Conservation (phyloP, 2,329 filamentous ascomycete genomes). For the Chalara sp. region DNA sequence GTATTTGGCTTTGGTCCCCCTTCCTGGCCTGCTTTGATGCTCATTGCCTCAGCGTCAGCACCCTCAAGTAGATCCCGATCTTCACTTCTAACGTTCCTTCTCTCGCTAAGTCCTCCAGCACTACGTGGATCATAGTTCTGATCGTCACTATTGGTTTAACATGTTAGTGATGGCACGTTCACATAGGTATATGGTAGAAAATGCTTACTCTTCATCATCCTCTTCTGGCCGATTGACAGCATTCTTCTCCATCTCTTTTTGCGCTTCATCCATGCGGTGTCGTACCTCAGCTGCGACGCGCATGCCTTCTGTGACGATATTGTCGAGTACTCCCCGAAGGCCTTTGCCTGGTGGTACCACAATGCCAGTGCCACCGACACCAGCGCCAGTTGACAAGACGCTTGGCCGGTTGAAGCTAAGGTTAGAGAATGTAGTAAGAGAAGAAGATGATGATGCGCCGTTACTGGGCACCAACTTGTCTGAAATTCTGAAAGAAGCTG, state of each 20-base stretch:
- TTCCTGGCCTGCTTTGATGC: slow-evolving; percentile 25
- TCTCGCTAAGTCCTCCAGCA: slow-evolving; percentile 48
- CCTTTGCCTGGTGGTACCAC: slow-evolving; percentile 52
- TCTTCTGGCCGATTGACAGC: slow-evolving; percentile 61
- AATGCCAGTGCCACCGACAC: slow-evolving; percentile 21
- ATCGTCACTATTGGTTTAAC: slow-evolving; percentile 38
- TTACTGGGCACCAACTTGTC: slow-evolving; percentile 43
- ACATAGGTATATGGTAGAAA: too few species aligned
- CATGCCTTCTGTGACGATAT: slow-evolving; percentile 96
- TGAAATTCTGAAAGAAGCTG: slow-evolving; percentile 82
- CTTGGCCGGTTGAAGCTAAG: slow-evolving; percentile 49
- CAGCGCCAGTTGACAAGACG: slow-evolving; percentile 27
- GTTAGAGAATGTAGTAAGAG: slow-evolving; percentile 80
- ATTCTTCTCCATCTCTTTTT: slow-evolving; percentile 82
- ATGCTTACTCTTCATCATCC: slow-evolving; percentile 49
- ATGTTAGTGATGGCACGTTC: too few species aligned
- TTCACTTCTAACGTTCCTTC: slow-evolving; percentile 56
- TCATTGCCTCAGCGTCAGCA: slow-evolving; percentile 62
- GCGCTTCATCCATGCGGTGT: slow-evolving; percentile 90
- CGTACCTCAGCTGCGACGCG: slow-evolving; percentile 89
- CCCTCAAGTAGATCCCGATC: slow-evolving; percentile 69
- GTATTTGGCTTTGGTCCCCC: slow-evolving; percentile 12
- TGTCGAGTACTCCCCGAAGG: slow-evolving; percentile 86
- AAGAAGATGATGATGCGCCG: slow-evolving; percentile 48
- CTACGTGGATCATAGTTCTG: slow-evolving; percentile 48